Conservation (phyloP, 2,329 filamentous ascomycete genomes). For the Elsinoe fawcettii region DNA sequence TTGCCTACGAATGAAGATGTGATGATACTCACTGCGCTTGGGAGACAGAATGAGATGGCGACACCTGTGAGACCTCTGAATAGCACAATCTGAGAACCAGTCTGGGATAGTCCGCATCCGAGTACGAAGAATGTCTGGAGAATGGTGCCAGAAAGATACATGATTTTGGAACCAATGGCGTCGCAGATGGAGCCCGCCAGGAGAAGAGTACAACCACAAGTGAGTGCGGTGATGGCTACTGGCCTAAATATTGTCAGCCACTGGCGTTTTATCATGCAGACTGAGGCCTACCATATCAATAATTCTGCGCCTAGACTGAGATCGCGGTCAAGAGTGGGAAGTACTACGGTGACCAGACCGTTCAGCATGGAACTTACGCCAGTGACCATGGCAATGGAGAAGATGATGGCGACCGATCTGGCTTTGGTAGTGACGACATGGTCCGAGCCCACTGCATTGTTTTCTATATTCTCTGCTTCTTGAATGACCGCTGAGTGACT, state of each 20-base stretch:
- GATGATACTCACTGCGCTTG: constrained; percentile 40
- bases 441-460: background rate
- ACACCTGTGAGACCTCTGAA: constrained; percentile 18
- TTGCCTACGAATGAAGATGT: constrained; percentile 42
- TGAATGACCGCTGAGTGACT: background rate
- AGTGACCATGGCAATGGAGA: constrained; percentile 24
- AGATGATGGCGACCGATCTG: constrained; percentile 23
- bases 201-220: constrained; percentile 43
- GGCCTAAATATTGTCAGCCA: constrained; percentile 20
- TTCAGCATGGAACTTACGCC: constrained; percentile 24
- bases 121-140: constrained; percentile 38
- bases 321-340: constrained; percentile 36
- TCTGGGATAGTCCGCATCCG: constrained; percentile 34
- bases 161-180: constrained; percentile 40
- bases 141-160: constrained; percentile 41
- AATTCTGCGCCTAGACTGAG: constrained; percentile 25
- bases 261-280: background rate
- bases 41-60: constrained; percentile 16
- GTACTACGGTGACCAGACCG: constrained; percentile 37
- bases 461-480: background rate
- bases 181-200: constrained; percentile 45
- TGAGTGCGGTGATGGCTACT: constrained; percentile 29
- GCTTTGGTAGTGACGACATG: constrained; percentile 17
- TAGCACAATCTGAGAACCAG: constrained; percentile 23
- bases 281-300: constrained; percentile 22